Conservation (phyloP, 1,139 yeast genomes). For the Suhomyces coccinellae region DNA sequence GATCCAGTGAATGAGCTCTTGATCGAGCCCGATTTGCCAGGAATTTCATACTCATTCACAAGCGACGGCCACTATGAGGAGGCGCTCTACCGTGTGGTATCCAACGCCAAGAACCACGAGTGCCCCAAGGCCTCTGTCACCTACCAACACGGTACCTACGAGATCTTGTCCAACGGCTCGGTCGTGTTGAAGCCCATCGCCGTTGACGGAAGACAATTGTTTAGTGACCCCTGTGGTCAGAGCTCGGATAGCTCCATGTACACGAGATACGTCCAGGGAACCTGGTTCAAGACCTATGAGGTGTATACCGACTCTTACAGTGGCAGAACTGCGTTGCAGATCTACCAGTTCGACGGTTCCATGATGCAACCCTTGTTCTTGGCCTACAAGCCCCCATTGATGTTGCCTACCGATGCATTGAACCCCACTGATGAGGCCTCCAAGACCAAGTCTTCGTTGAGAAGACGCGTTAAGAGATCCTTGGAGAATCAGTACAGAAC, state of each 20-base stretch:
- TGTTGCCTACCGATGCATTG: constrained; percentile 90
- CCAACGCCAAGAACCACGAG: constrained; percentile 70
- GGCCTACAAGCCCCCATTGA: constrained; percentile 90
- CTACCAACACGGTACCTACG: constrained; percentile 87
- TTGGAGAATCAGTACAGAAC: constrained; percentile 81
- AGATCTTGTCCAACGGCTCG: constrained; percentile 62
- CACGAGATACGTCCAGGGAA: constrained; percentile 68
- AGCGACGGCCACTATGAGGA: constrained; percentile 88
- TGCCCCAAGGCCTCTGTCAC: constrained; percentile 83
- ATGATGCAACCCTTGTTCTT: constrained; percentile 84
- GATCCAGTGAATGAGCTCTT: constrained; percentile 94
- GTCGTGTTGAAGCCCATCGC: constrained; percentile 68
- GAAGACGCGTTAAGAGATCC: constrained; percentile 60
- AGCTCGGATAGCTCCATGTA: constrained; percentile 56
- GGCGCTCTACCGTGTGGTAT: constrained; percentile 76
- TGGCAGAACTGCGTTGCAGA: constrained; percentile 74
- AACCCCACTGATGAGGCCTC: constrained; percentile 69
- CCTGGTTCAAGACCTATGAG: constrained; percentile 56
- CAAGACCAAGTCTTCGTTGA: constrained; percentile 40
- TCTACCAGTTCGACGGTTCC: constrained; percentile 81
- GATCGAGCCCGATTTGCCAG: constrained; percentile 94
- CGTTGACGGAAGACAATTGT: constrained; percentile 90
- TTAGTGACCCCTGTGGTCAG: constrained; percentile 80
- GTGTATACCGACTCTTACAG: constrained; percentile 74
- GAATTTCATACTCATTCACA: constrained; percentile 89